A percentile compares a stretch with the other conserved stretches of the same genome.
These are phyloP conservation scores for Cunninghamia lanceolata DNA, from an alignment of 75 land plant genomes.

Conservation along the genomic window DNA sequence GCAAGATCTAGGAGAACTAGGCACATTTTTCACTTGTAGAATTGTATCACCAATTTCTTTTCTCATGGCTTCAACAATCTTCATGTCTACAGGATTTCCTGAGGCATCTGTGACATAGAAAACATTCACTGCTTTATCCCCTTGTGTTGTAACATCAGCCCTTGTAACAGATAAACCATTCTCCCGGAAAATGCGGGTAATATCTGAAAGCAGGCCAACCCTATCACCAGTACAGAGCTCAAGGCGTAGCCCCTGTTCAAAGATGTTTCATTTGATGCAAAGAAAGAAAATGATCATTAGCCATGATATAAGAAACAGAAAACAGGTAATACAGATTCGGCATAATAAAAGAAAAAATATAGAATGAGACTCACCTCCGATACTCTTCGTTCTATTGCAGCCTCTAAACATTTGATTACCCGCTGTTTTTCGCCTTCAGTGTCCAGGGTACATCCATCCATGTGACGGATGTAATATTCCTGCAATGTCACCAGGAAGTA, in stretches of 20 bases:
- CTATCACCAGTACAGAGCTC: constrained; percentile 61
- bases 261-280: background rate
- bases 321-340: background rate
- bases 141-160: constrained; percentile 65
- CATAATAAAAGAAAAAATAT: background rate
- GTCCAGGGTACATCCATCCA: constrained; percentile 64
- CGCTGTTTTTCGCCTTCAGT: constrained; percentile 55
- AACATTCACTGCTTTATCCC: constrained; percentile 51
- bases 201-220: constrained; percentile 71
- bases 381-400: constrained; percentile 80
- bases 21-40: constrained; percentile 38
- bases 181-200: constrained; percentile 69
- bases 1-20: background rate
- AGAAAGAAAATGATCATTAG: background rate
- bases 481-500: constrained; percentile 15
- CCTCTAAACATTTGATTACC: constrained; percentile 71
- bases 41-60: constrained; percentile 50
- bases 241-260: constrained; percentile 58
- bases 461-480: constrained; percentile 81
- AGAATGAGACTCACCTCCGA: constrained; percentile 49
- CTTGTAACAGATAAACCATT: constrained; percentile 69
- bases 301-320: background rate
- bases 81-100: constrained; percentile 57
- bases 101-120: constrained; percentile 70
- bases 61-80: constrained; percentile 56